phyloP scores from a whole-genome alignment of 1,284 basidiomycete genomes.

The Malassezia psittaci region DNA sequence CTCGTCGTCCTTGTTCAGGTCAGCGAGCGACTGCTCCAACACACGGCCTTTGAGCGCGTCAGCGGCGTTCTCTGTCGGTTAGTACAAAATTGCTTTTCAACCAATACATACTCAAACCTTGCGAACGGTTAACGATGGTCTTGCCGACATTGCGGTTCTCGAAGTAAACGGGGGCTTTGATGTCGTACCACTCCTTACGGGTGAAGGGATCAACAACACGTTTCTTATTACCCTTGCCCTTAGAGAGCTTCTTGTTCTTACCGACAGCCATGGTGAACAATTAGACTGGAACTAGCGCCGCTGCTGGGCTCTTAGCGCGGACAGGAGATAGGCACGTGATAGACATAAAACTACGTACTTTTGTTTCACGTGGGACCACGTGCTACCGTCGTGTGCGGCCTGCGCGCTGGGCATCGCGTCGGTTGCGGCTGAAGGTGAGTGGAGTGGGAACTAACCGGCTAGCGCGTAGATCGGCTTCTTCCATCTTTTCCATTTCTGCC shows the following conservation, averaged over 20 bases:
- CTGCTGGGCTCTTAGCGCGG: not conserved
- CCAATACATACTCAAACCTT: constrained; percentile 76
- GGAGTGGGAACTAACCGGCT: constrained; percentile 15
- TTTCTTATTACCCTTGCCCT: constrained; percentile 98
- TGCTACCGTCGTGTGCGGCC: constrained; percentile 12
- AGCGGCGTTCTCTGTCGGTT: constrained; percentile 77
- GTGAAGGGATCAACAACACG: constrained; percentile 99
- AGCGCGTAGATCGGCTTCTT: constrained; percentile 31
- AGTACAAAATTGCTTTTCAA: not conserved
- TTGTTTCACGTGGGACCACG: constrained; percentile 15
- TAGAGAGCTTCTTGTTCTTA: constrained; percentile 96
- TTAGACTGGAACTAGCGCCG: constrained; percentile 5
- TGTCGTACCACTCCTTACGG: constrained; percentile 99
- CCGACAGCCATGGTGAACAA: constrained; percentile 45
- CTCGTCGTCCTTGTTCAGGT: constrained; percentile 99
- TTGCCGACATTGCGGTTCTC: constrained; percentile 94
- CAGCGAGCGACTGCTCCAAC: constrained; percentile 88
- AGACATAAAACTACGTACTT: constrained; percentile 5
- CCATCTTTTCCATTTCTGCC: constrained; percentile 70
- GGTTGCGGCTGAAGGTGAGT: constrained; percentile 20
- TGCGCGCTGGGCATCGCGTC: constrained; percentile 26
- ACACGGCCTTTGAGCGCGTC: constrained; percentile 97
- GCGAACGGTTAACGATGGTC: constrained; percentile 95
- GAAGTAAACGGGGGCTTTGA: constrained; percentile 97
- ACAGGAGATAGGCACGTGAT: constrained; percentile 9